phyloP scores from a whole-genome alignment of 2,329 filamentous ascomycete genomes.

The Anthostomella pinea region DNA sequence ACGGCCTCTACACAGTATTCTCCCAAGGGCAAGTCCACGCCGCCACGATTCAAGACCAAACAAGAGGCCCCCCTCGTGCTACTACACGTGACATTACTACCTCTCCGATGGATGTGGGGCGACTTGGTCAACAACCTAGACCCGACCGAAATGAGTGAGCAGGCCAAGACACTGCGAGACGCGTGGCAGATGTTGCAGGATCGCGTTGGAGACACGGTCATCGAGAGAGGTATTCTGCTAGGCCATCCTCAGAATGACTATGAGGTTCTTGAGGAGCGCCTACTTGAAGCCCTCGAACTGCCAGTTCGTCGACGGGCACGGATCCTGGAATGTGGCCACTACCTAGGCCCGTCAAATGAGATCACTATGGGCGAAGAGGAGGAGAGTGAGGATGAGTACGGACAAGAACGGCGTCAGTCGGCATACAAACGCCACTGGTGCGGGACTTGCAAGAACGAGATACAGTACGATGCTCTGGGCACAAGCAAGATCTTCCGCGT shows the following conservation, averaged over 20 bases:
- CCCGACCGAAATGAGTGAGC: conserved; percentile 30
- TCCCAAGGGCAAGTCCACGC: conserved; percentile 52
- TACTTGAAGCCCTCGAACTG: conserved; percentile 72
- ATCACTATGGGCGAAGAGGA: conserved; percentile 41
- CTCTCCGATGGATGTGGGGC: conserved; percentile 64
- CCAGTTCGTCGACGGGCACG: conserved; percentile 61
- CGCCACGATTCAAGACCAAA: conserved; percentile 54
- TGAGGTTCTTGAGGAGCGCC: conserved; percentile 72
- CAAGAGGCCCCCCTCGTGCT: conserved; percentile 69
- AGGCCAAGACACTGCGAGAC: conserved; percentile 53
- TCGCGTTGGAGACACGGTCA: conserved; percentile 68
- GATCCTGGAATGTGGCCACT: conserved; percentile 74
- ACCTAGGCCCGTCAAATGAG: conserved; percentile 60
- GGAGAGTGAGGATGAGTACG: conserved; percentile 46
- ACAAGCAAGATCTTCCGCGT: conserved; percentile 65
- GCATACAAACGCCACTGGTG: conserved; percentile 52
- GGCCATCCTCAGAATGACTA: conserved; percentile 79
- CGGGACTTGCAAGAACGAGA: conserved; percentile 52
- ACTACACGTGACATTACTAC: conserved; percentile 73
- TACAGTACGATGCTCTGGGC: conserved; percentile 52
- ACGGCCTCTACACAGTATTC: conserved; percentile 50
- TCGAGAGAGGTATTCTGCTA: conserved; percentile 70
- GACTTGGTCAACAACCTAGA: conserved; percentile 47
- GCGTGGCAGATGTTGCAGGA: conserved; percentile 67
- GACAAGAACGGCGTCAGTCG: conserved; percentile 31